Evolutionary conservation across 106 monocot genomes (phyloP).

Genomic region (Allium sativum): DNA sequence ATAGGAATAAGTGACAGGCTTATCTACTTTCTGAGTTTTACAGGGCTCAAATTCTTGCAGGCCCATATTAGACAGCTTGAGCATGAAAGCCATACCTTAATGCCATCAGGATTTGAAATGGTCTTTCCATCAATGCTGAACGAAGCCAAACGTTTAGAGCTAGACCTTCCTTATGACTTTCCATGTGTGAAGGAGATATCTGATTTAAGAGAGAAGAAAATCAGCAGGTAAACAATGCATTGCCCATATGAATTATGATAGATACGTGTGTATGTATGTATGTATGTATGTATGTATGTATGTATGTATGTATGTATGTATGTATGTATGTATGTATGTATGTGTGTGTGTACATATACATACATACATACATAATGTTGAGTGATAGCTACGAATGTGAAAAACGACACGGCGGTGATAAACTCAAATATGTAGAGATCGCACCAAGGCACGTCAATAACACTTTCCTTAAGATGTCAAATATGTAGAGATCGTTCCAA

Average conservation of each 20-base stretch:
- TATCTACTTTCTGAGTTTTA: background rate
- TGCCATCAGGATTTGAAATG: background rate
- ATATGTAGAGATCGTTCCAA: too few relatives aligned
- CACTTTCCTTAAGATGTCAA: too few relatives aligned
- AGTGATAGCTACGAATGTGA: too few relatives aligned
- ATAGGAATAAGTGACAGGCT: background rate
- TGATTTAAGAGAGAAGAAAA: slow-evolving; percentile 16
- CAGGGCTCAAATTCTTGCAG: slow-evolving; percentile 6
- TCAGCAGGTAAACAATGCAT: slow-evolving; percentile 7
- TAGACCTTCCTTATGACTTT: background rate
- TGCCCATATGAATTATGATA: background rate
- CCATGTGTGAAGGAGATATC: slow-evolving; percentile 5
- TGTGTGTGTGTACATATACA: too few relatives aligned
- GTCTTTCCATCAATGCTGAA: slow-evolving; percentile 5
- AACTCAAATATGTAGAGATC: too few relatives aligned
- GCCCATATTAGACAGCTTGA: background rate
- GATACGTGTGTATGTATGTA: background rate
- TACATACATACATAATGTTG: too few relatives aligned
- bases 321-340: too few relatives aligned
- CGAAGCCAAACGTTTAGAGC: slow-evolving; percentile 3
- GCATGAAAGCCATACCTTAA: background rate
- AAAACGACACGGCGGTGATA: too few relatives aligned
- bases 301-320: too few relatives aligned
- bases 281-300: too few relatives aligned
- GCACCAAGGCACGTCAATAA: too few relatives aligned